Evolutionary conservation across 495 filamentous ascomycete genomes (phyloP).

Genomic region (Xylaria bambusicola): DNA sequence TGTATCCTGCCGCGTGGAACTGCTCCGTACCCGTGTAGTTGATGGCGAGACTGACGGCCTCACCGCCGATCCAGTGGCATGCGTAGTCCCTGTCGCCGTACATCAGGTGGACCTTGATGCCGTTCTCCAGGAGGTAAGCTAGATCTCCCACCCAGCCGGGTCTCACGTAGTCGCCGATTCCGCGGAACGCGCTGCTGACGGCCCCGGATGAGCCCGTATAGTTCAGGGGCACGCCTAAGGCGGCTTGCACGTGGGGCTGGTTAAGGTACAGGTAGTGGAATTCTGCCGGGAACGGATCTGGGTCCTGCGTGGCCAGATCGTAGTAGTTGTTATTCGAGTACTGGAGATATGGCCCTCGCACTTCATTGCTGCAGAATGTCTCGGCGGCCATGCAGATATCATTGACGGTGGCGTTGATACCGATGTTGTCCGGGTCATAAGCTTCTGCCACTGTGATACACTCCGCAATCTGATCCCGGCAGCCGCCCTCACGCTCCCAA

Average conservation of each 20-base stretch:
- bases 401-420: slow-evolving; percentile 52
- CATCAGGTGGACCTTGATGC: slow-evolving; percentile 66
- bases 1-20: slow-evolving; percentile 61
- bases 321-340: slow-evolving; percentile 58
- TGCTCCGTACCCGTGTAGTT: slow-evolving; percentile 43
- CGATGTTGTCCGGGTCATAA: slow-evolving; percentile 51
- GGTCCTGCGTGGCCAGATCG: slow-evolving; percentile 52
- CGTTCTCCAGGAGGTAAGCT: slow-evolving; percentile 51
- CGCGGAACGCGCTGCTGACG: slow-evolving; percentile 54
- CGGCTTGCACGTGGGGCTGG: slow-evolving; percentile 61
- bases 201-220: slow-evolving; percentile 58
- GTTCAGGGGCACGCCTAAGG: slow-evolving; percentile 67
- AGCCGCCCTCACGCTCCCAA: slow-evolving; percentile 45
- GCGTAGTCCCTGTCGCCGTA: slow-evolving; percentile 65
- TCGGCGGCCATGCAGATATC: slow-evolving; percentile 43
- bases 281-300: slow-evolving; percentile 58
- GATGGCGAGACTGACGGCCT: slow-evolving; percentile 59
- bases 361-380: slow-evolving; percentile 43
- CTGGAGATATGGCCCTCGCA: slow-evolving; percentile 49
- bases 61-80: slow-evolving; percentile 66
- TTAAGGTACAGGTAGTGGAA: slow-evolving; percentile 64
- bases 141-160: slow-evolving; percentile 50
- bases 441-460: slow-evolving; percentile 47
- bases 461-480: slow-evolving; percentile 49
- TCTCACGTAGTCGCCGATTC: slow-evolving; percentile 56